phyloP scores from a whole-genome alignment of 176 grass and related monocot genomes.

The Carex littledalei region DNA sequence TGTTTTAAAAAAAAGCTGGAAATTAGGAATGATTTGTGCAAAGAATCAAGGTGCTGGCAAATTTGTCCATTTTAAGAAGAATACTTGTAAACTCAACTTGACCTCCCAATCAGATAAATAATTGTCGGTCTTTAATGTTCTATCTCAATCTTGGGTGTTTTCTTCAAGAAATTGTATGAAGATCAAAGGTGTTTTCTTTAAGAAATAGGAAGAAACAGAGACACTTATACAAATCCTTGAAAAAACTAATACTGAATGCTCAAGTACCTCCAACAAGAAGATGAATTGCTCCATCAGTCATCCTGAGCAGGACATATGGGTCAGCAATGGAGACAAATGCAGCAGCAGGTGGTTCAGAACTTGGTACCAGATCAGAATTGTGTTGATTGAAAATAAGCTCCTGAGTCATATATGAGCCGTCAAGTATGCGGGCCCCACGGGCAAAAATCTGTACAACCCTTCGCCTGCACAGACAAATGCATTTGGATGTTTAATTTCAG shows the following conservation, averaged over 20 bases:
- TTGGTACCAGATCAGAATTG: constrained; percentile 53
- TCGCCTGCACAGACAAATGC: constrained; percentile 43
- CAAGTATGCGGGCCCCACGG: constrained; percentile 89
- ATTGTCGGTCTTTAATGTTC: not conserved
- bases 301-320: constrained; percentile 83
- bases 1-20: not conserved
- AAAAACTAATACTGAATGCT: not conserved
- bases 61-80: not conserved
- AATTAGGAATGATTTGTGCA: not conserved
- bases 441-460: constrained; percentile 82
- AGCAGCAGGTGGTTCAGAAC: constrained; percentile 55
- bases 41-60: not conserved
- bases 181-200: not conserved
- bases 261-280: constrained; percentile 85
- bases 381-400: constrained; percentile 65
- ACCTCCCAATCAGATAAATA: not conserved
- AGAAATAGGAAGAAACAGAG: not conserved
- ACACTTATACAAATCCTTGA: not conserved
- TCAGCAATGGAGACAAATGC: constrained; percentile 79
- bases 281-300: constrained; percentile 87
- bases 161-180: not conserved
- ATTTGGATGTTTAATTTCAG: not conserved
- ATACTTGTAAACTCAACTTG: not conserved
- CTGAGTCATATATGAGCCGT: constrained; percentile 99
- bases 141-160: not conserved